Evolutionary conservation across 768 basidiomycete species (phyloP), one percentile per base, ranked within the genome.

Genomic region (Neoboletus magnificus): DNA sequence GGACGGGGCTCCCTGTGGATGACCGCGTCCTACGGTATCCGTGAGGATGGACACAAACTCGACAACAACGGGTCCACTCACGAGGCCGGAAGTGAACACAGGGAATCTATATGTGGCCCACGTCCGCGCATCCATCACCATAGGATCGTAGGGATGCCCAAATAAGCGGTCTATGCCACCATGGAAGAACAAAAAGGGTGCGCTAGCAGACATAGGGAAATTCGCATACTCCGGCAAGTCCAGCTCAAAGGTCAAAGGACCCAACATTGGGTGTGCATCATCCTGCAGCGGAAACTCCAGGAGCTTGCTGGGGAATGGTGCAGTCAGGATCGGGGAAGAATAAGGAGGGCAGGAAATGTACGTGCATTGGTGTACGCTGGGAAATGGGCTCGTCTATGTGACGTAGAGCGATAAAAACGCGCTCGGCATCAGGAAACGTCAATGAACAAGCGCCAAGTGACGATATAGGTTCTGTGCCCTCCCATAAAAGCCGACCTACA

Each of bases 321-420:
- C 11, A 37, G 11, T 66, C 50, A 63, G 54, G 39, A 33, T 22
- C 30, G 51, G 16, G 29, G 27, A 54, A 59, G 27, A 22, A 36
- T 16, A 42, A 39, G 32, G 22, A 10, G 23, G 41, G 13, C 10
- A 37, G 12, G 35, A 43, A 52, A 44, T 40, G 12, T 5, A 66
- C 64, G 36, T 56, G 35, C 63, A 64, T 64, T 6, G 60, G 63
- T 15, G 63, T 64, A 29, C 63, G 63, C 16, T 47, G 25, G 13
- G 49, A 6, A 29, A 66, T 1, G 35, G 63, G 63, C 15, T 12
- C 45, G 35, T 64, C 63, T 32, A 64, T 41, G 22, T 57, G 44
- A 27, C 63, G 57, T 32, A 64, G 32, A 20, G 63, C 63, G 29
- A 66, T 20, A 42, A 66, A 66, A 33, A 64, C 54, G 25, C 64